Evolutionary conservation across 2,329 filamentous ascomycete species (phyloP).

Genomic region (Ceratocystis ficicola): DNA sequence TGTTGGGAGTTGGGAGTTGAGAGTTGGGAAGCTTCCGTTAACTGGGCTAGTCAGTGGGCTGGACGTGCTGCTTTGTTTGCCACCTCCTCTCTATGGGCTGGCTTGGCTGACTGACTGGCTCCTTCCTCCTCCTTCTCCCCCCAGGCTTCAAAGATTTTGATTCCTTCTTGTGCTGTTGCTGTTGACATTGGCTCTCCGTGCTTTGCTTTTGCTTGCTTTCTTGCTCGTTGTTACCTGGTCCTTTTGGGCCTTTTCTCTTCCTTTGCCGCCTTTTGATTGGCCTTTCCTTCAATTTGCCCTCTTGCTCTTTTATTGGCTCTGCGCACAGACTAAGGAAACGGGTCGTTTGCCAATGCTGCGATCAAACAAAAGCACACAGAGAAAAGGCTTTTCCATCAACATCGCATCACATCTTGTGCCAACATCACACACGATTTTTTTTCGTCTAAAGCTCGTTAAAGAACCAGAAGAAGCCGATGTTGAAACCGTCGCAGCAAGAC

Average conservation of each 20-base stretch:
- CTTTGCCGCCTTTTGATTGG: neutral
- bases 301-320: neutral
- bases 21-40: neutral
- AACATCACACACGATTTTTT: neutral
- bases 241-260: neutral
- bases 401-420: conserved; percentile 1
- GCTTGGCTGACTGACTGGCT: neutral
- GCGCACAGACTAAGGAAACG: neutral
- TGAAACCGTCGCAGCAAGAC: neutral
- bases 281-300: too few species aligned
- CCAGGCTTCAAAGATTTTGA: neutral
- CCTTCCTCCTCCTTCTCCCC: neutral
- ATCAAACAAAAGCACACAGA: neutral
- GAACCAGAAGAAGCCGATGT: neutral
- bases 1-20: neutral
- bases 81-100: neutral
- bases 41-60: neutral
- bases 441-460: conserved; percentile 7
- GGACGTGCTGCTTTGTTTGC: conserved; percentile 4
- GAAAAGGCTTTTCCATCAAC: neutral
- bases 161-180: neutral
- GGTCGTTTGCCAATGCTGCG: neutral
- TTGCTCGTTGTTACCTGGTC: neutral
- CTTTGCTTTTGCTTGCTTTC: neutral
- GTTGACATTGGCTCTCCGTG: neutral